phyloP scores from a whole-genome alignment of 139 green algal species.

The Eudorina sp. region DNA sequence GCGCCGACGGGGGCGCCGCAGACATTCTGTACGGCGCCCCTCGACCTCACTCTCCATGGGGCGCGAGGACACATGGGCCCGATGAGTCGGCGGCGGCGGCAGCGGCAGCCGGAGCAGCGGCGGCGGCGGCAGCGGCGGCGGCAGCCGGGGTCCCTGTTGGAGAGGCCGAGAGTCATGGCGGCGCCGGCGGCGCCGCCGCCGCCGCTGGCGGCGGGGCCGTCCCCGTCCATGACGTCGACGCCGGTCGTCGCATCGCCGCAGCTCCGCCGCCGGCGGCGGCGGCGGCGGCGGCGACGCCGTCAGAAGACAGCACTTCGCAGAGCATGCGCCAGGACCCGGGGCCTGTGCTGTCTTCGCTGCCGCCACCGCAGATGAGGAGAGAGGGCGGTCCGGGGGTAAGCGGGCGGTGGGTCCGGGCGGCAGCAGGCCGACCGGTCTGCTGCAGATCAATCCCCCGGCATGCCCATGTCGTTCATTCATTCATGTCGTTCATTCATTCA shows the following conservation, averaged over 20 bases:
- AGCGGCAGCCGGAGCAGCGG: background rate
- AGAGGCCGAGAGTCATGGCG: too few relatives aligned
- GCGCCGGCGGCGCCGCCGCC: background rate
- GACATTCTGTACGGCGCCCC: background rate
- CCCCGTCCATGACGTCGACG: too few relatives aligned
- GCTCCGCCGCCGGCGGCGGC: background rate
- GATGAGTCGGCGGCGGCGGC: background rate
- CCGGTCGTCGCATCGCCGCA: background rate
- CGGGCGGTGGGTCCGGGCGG: background rate
- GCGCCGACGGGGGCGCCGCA: background rate
- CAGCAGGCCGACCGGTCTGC: too few relatives aligned
- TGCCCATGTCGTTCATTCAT: too few relatives aligned
- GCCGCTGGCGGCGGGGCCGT: background rate
- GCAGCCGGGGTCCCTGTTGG: background rate
- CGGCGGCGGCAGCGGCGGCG: background rate
- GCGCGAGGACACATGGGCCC: background rate
- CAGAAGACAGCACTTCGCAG: constrained; percentile 41
- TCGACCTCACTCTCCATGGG: background rate
- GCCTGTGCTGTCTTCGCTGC: background rate
- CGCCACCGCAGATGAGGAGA: background rate
- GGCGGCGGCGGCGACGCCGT: background rate
- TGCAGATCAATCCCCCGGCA: background rate
- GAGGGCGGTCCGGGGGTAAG: background rate
- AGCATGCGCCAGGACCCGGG: constrained; percentile 4
- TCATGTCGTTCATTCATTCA: too few relatives aligned